phyloP scores from a whole-genome alignment of 2,329 filamentous ascomycete species.

The Fusarium pseudonygamai region DNA sequence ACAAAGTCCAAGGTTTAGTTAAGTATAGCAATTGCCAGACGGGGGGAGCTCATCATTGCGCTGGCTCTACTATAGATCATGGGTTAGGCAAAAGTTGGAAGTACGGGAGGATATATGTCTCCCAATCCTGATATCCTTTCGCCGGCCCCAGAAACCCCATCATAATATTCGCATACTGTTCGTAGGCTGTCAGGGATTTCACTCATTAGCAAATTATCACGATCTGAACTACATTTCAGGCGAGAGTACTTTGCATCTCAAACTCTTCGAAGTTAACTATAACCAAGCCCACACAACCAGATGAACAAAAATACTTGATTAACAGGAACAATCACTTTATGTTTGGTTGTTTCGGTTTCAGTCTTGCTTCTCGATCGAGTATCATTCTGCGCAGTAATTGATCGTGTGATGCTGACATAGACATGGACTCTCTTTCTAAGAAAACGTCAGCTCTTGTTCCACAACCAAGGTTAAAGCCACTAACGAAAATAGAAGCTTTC shows the following conservation, averaged over 20 bases:
- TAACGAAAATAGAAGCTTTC: conserved; percentile 45
- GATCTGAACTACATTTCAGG: background rate
- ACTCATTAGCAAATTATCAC: background rate
- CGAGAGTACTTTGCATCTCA: background rate
- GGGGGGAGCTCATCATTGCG: background rate
- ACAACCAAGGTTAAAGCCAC: background rate
- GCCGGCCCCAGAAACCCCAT: background rate
- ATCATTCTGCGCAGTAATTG: conserved; percentile 43
- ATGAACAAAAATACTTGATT: background rate
- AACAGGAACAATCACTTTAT: background rate
- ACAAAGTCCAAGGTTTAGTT: background rate
- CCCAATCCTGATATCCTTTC: too few relatives aligned
- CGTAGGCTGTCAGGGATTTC: background rate
- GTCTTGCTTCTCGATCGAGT: conserved; percentile 39
- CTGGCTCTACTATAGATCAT: background rate
- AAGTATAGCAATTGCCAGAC: background rate
- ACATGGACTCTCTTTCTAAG: conserved; percentile 42
- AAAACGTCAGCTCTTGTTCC: conserved; percentile 5
- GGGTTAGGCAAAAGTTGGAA: background rate
- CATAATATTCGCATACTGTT: background rate
- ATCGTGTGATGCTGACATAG: conserved; percentile 42
- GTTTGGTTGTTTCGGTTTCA: conserved; percentile 32
- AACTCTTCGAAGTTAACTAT: background rate
- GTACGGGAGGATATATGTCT: background rate
- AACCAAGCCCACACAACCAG: background rate